These are phyloP conservation scores for Micractinium sp. DNA, from an alignment of 139 green algal species.

Conservation along the genomic window DNA sequence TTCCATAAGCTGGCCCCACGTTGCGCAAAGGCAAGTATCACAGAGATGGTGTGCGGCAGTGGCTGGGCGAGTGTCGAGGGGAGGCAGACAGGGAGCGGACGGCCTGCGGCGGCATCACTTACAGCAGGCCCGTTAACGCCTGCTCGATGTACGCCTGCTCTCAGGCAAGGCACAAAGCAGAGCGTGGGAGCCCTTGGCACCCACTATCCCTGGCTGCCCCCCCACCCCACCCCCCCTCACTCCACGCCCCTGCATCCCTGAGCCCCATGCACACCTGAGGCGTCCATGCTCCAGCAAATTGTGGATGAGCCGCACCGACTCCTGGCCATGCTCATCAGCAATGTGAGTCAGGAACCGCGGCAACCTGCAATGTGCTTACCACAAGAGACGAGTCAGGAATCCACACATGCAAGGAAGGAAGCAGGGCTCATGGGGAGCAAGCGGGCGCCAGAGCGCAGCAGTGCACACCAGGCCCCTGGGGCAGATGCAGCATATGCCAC, in stretches of 20 bases:
- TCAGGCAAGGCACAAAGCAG: neutral
- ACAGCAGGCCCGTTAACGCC: too few relatives aligned
- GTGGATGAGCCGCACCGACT: conserved; percentile 52
- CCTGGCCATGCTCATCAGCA: conserved; percentile 44
- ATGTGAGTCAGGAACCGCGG: conserved; percentile 67
- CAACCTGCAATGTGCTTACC: conserved; percentile 42
- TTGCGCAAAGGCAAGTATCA: too few relatives aligned
- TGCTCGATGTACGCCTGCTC: too few relatives aligned
- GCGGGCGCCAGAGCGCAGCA: too few relatives aligned
- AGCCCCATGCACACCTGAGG: conserved; percentile 41
- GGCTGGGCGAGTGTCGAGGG: neutral
- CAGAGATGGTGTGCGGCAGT: too few relatives aligned
- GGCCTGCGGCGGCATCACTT: too few relatives aligned
- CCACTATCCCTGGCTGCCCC: neutral
- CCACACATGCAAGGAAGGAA: neutral
- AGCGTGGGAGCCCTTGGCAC: neutral
- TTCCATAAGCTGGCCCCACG: too few relatives aligned
- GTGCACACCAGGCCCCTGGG: neutral
- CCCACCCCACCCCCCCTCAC: too few relatives aligned
- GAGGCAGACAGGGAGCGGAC: too few relatives aligned
- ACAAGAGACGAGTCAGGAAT: neutral
- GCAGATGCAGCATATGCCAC: neutral
- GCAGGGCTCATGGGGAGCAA: neutral
- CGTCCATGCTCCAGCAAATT: conserved; percentile 69
- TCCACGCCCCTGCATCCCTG: neutral